phyloP scores from a whole-genome alignment of 352 stramenopile species.

The Phytophthora chlamydospora region DNA sequence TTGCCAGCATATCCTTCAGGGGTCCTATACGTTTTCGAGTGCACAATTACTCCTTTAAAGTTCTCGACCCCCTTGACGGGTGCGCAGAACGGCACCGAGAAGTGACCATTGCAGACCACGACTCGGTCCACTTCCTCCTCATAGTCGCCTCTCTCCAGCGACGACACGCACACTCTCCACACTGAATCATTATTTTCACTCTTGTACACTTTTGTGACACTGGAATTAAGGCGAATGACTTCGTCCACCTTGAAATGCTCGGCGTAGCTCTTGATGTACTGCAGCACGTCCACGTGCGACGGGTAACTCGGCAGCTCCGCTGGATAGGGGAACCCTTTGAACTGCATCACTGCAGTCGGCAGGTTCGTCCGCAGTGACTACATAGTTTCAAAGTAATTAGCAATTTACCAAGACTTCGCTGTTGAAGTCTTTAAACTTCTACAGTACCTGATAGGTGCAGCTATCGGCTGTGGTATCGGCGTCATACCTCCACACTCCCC shows the following conservation, averaged over 20 bases:
- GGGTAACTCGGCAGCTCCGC: constrained; percentile 40
- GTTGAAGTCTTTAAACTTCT: background rate
- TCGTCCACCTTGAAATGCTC: constrained; percentile 50
- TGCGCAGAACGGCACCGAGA: constrained; percentile 48
- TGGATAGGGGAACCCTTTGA: constrained; percentile 54
- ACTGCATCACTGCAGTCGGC: constrained; percentile 64
- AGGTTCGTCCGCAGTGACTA: constrained; percentile 72
- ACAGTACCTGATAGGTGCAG: constrained; percentile 67
- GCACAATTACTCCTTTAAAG: constrained; percentile 29
- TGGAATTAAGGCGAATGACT: constrained; percentile 41
- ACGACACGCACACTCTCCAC: constrained; percentile 40
- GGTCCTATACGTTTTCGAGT: constrained; percentile 48
- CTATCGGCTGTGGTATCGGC: constrained; percentile 39
- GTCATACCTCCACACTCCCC: constrained; percentile 60
- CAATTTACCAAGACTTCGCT: background rate
- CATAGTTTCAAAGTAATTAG: background rate
- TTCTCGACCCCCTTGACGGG: constrained; percentile 46
- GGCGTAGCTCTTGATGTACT: constrained; percentile 60
- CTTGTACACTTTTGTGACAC: constrained; percentile 47
- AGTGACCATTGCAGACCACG: constrained; percentile 69
- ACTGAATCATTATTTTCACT: constrained; percentile 19
- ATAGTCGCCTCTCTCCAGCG: constrained; percentile 34
- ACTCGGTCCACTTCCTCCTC: constrained; percentile 59
- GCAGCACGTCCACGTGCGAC: constrained; percentile 49
- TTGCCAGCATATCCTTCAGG: constrained; percentile 31